Evolutionary conservation across 2,329 filamentous ascomycete genomes (phyloP), one percentile per base, ranked within the genome.

Genomic region (Colletotrichum salicis): DNA sequence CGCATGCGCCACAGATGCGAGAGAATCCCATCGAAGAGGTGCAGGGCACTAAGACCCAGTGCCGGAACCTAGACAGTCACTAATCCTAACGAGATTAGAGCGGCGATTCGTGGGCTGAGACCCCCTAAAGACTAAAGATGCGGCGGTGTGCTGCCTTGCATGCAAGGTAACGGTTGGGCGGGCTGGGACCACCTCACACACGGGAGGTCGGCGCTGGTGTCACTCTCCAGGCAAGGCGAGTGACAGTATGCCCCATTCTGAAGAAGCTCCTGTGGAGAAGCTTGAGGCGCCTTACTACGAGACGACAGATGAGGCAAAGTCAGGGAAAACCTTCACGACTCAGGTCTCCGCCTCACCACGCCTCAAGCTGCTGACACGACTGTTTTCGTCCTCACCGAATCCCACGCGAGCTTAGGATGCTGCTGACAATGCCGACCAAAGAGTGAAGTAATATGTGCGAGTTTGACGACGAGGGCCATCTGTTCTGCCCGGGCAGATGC

Each of bases 191-290:
- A 66, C 57, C 51, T 52, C 45, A 59, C 64, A 59, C 58, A 59
- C 69, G 69, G 69, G 65, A 64, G 45, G 64, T 37, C 54, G 65
- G 58, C 55, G 65, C 69, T 60, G 67, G 69, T 71, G 65, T 64
- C 45, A 71, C 69, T 59, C 41, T 55, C 27, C 31, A 48, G 51
- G 69, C 45, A 63, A 35, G 35, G 55, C 59, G 64, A 59, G 69
- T 45, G 45, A 64, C 29, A 55, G 33, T 45, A 22, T 22, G 64
- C 69, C 69, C 69, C 69, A 27, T 71, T 31, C 45, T 56, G 33
- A 64, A 55, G 59, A 58, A 64, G 55, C 45, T 70, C 59, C 22
- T 69, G 70, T 70, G 70, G 65, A 24, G 70, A 71, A 69, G 15
- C 12, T 22, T 27, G 54, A 55, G 54, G 59, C 29, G 41, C 56